Conservation (phyloP, 306 rosid species). For the Parietaria judaica region DNA sequence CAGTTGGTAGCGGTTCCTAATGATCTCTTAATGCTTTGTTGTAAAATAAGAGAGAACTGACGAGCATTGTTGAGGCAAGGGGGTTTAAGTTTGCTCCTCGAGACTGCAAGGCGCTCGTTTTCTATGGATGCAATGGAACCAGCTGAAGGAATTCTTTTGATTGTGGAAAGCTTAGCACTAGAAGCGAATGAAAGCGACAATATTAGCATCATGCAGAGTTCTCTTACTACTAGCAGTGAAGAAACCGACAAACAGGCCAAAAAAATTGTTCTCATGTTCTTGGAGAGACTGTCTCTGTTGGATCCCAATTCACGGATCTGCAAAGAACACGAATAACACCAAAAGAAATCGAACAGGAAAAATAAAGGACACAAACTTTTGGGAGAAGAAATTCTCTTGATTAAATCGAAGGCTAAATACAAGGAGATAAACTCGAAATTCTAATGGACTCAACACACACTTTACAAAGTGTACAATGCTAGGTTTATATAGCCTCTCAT, state of each 20-base stretch:
- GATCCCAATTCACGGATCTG: too few relatives aligned
- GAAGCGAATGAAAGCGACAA: slow-evolving; percentile 98
- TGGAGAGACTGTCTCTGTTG: slow-evolving; percentile 94
- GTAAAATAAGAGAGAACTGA: slow-evolving; percentile 96
- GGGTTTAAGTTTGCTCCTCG: slow-evolving; percentile 85
- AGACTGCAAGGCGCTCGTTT: slow-evolving; percentile 94
- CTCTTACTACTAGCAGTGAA: slow-evolving; percentile 81
- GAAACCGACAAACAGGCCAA: slow-evolving; percentile 95
- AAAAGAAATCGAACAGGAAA: too few relatives aligned
- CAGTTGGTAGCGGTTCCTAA: slow-evolving; percentile 87
- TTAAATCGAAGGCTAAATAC: too few relatives aligned
- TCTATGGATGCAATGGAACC: slow-evolving; percentile 97
- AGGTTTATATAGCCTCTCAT: too few relatives aligned
- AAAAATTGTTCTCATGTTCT: slow-evolving; percentile 93
- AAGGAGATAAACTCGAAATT: too few relatives aligned
- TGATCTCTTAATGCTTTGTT: slow-evolving; percentile 94
- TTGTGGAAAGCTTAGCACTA: slow-evolving; percentile 89
- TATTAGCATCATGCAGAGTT: slow-evolving; percentile 76
- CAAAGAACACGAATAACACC: too few relatives aligned
- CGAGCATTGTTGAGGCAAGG: slow-evolving; percentile 79
- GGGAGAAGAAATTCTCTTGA: too few relatives aligned
- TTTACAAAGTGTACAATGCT: too few relatives aligned
- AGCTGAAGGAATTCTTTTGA: slow-evolving; percentile 96
- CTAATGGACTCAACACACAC: too few relatives aligned
- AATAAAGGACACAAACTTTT: too few relatives aligned